A percentile compares a stretch with the other conserved stretches of the same genome.
phyloP scores from a whole-genome alignment of 495 filamentous ascomycete genomes.

The Penicillium coprophilum region DNA sequence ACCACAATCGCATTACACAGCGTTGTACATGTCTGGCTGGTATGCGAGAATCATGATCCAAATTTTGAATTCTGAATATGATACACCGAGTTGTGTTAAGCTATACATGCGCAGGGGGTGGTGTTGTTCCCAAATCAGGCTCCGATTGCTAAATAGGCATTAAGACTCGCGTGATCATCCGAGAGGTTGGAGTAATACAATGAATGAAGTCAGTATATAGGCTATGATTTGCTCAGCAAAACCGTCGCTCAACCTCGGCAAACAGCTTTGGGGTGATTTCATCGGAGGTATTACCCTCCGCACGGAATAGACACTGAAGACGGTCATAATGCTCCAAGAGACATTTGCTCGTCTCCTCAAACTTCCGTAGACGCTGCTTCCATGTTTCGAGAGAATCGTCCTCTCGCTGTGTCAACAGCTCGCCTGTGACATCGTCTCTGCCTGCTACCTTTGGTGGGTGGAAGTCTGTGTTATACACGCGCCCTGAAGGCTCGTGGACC shows the following conservation, averaged over 20 bases:
- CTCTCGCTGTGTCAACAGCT: slow-evolving; percentile 72
- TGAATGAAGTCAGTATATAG: slow-evolving; percentile 21
- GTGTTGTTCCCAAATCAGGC: not conserved
- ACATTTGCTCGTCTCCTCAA: slow-evolving; percentile 81
- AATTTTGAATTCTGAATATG: slow-evolving; percentile 14
- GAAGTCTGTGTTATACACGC: slow-evolving; percentile 93
- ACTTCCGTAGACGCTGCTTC: slow-evolving; percentile 72
- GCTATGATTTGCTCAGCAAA: slow-evolving; percentile 46
- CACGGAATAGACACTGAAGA: slow-evolving; percentile 83
- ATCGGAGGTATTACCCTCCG: slow-evolving; percentile 83
- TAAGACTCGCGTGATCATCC: slow-evolving; percentile 8
- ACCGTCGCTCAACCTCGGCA: slow-evolving; percentile 73
- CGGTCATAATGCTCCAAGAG: slow-evolving; percentile 85
- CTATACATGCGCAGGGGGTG: slow-evolving; percentile 16
- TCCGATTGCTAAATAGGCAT: slow-evolving; percentile 16
- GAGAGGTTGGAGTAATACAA: not conserved
- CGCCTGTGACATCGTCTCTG: slow-evolving; percentile 88
- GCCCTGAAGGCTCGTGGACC: slow-evolving; percentile 89
- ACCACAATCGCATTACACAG: slow-evolving; percentile 7
- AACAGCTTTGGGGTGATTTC: slow-evolving; percentile 89
- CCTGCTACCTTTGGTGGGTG: slow-evolving; percentile 79
- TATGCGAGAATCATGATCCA: not conserved
- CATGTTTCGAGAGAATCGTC: slow-evolving; percentile 90
- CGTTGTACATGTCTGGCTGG: slow-evolving; percentile 3
- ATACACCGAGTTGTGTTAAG: slow-evolving; percentile 19